phyloP scores from a whole-genome alignment of 257 asterid genomes.

The Solanum lycopersicoides region DNA sequence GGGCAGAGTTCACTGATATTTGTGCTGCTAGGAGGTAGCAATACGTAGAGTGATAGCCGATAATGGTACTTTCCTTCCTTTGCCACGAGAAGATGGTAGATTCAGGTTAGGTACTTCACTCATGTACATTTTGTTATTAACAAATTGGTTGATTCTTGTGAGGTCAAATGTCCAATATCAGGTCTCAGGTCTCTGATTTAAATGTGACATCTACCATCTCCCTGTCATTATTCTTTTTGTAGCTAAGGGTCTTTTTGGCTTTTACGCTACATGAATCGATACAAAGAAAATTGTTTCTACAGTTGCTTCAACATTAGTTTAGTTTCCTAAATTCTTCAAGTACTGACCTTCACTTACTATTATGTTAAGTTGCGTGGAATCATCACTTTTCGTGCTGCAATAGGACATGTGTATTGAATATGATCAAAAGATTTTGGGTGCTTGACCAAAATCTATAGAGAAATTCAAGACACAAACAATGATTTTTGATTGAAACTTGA shows the following conservation, averaged over 20 bases:
- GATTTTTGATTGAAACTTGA: neutral
- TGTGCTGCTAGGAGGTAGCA: neutral
- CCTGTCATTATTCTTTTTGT: neutral
- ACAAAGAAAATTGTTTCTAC: neutral
- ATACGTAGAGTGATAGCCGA: neutral
- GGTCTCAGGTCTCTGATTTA: neutral
- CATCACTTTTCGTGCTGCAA: neutral
- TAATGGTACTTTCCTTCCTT: neutral
- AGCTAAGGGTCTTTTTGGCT: neutral
- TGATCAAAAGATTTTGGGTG: neutral
- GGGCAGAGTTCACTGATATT: neutral
- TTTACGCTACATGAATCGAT: neutral
- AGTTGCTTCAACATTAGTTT: neutral
- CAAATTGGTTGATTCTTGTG: neutral
- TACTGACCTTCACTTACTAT: neutral
- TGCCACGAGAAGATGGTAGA: neutral
- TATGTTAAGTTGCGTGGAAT: neutral
- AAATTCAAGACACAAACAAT: neutral
- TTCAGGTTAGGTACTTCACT: neutral
- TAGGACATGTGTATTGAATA: neutral
- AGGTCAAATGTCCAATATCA: neutral
- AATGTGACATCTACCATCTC: neutral
- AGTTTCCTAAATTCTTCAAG: neutral
- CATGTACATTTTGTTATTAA: neutral
- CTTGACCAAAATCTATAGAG: neutral